Conservation (phyloP, 176 grass and related monocot genomes). For the Saccharum spontaneum region DNA sequence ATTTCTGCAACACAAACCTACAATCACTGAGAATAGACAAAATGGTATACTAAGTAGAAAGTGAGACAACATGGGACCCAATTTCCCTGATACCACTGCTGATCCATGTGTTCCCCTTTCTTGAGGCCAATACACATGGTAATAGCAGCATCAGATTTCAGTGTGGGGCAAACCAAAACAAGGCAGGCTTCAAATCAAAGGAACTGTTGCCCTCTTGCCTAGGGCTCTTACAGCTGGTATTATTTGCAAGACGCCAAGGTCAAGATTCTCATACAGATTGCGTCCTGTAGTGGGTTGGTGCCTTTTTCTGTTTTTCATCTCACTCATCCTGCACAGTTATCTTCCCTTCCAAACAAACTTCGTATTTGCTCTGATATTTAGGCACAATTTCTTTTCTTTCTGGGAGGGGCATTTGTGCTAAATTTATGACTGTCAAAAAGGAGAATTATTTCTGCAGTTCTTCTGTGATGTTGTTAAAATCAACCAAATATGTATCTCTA, state of each 20-base stretch:
- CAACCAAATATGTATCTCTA: not conserved
- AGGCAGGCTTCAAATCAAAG: constrained; percentile 54
- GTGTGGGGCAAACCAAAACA: constrained; percentile 30
- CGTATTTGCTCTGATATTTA: not conserved
- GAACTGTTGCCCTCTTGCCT: constrained; percentile 48
- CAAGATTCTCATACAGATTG: constrained; percentile 91
- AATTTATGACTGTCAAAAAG: not conserved
- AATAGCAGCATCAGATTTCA: constrained; percentile 20
- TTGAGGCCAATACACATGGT: constrained; percentile 14
- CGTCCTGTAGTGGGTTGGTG: constrained; percentile 43
- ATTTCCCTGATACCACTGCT: constrained; percentile 14
- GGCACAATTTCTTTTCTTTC: not conserved
- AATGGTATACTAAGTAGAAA: not conserved
- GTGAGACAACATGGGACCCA: not conserved
- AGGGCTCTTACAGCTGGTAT: constrained; percentile 26
- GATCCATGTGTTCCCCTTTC: constrained; percentile 25
- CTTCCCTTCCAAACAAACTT: not conserved
- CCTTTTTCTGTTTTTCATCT: constrained; percentile 2
- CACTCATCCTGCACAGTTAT: not conserved
- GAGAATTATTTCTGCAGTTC: not conserved
- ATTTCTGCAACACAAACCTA: not conserved
- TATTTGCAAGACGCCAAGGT: constrained; percentile 69
- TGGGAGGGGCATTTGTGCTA: not conserved
- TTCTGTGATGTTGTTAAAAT: not conserved
- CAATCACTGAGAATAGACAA: not conserved